Evolutionary conservation across 2,329 filamentous ascomycete genomes (phyloP), one percentile per base, ranked within the genome.

Genomic region (Ceratocystis lukuohia): DNA sequence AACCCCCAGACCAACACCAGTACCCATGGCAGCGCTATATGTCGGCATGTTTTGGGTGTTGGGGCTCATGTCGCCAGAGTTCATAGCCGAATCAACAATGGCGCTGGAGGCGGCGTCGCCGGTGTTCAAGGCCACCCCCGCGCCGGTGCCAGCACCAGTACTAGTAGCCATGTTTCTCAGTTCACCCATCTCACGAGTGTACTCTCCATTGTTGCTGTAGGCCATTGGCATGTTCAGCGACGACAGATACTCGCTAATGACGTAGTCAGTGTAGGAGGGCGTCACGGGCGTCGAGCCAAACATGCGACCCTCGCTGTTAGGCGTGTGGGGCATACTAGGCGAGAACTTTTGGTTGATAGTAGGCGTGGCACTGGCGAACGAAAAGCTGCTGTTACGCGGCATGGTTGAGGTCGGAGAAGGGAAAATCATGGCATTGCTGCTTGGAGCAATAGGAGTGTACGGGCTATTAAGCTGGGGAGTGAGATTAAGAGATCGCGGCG

Each of bases 221-320:
- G 56, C 28, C 56, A 59, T 59, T 12, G 56, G 56, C 56, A 59
- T 30, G 4, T 28, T 37, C 28, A 59, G 28, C 30, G 56, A 53
- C 6, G 48, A 59, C 56, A 59, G 30, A n/a, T 59, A 59, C 15
- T 59, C 56, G 28, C 56, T 30, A n/a, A 59, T 30, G 10, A 59
- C n/a, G 56, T 59, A 59, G 56, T 59, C 33, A 17, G 20, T 37
- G 56, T 41, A 41, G 3, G 56, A 59, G 30, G 56, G 56, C 17
- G 56, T 59, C 56, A 59, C 56, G 15, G 56, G 56, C 1, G 56
- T 30, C 28, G 56, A 59, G 56, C 56, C 56, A 22, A 20, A 30
- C 56, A 59, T 33, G 15, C 56, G 56, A 4, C 56, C 56, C 56
- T 59, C 56, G 30, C 56, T 59, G 56, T 59, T 59, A 30, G 56